A percentile compares a stretch with the other conserved stretches of the same genome.
These are phyloP conservation scores for Fusarium agapanthi DNA, from an alignment of 2,329 filamentous ascomycete species.

Conservation along the genomic window DNA sequence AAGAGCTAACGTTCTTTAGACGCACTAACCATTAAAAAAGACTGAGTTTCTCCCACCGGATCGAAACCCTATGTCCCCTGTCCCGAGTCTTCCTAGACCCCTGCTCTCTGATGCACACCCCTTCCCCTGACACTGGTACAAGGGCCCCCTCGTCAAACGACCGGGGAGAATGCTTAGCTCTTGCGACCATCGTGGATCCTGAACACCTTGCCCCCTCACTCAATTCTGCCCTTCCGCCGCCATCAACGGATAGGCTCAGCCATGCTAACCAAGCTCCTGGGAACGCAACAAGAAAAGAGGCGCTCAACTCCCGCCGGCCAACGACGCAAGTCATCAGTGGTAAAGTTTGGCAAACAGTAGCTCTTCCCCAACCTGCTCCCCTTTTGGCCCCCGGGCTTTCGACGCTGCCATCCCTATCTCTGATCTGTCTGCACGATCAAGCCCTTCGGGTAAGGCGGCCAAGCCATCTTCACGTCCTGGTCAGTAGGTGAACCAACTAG, in stretches of 20 bases:
- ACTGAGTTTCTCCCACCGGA: constrained; percentile 15
- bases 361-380: constrained; percentile 16
- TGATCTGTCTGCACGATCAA: constrained; percentile 22
- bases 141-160: constrained; percentile 8
- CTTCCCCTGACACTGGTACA: constrained; percentile 15
- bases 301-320: constrained; percentile 38
- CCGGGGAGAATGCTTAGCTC: constrained; percentile 25
- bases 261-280: constrained; percentile 47
- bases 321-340: constrained; percentile 33
- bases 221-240: constrained; percentile 41
- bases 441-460: constrained; percentile 32
- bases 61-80: constrained; percentile 23
- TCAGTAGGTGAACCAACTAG: constrained; percentile 27
- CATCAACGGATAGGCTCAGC: constrained; percentile 48
- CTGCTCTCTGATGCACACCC: constrained; percentile 24
- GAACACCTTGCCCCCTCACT: constrained; percentile 22
- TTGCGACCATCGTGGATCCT: constrained; percentile 37
- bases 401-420: constrained; percentile 15
- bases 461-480: constrained; percentile 27
- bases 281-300: constrained; percentile 42
- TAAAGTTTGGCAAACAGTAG: constrained; percentile 32
- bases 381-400: constrained; percentile 14
- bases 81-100: constrained; percentile 21
- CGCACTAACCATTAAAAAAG: constrained; percentile 13
- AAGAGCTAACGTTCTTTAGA: not conserved